Conservation (phyloP, 1,139 yeast genomes). For the Blastobotrys ciferrii region DNA sequence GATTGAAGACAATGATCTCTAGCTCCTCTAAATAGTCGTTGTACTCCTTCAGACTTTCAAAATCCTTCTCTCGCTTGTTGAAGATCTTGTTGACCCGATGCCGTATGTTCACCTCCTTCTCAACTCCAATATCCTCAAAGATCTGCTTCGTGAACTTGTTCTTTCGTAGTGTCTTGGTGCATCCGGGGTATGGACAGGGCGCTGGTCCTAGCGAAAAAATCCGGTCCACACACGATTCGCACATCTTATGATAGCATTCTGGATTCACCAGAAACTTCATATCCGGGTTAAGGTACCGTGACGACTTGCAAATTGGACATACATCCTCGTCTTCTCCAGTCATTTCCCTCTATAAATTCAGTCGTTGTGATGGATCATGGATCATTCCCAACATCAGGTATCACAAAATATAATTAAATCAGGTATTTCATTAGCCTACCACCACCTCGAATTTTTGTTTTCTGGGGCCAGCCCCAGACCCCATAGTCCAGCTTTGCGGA, state of each 20-base stretch:
- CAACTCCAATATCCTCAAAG: constrained; percentile 86
- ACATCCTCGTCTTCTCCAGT: constrained; percentile 48
- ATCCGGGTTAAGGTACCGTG: constrained; percentile 88
- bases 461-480: no score
- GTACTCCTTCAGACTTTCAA: constrained; percentile 55
- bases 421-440: no score
- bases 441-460: no score
- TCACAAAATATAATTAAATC: no score
- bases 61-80: constrained; percentile 79
- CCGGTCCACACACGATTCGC: constrained; percentile 94
- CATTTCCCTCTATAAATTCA: background rate
- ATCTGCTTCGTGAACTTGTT: constrained; percentile 88
- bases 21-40: constrained; percentile 80
- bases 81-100: constrained; percentile 73
- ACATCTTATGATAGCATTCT: constrained; percentile 95
- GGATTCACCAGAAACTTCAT: constrained; percentile 91
- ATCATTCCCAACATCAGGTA: background rate
- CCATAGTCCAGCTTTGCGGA: no score
- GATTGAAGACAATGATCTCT: constrained; percentile 75
- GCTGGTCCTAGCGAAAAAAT: constrained; percentile 94
- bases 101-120: constrained; percentile 87
- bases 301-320: constrained; percentile 98
- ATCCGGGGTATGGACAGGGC: constrained; percentile 90
- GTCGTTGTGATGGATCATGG: background rate
- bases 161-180: constrained; percentile 83